Conservation (phyloP, 2,329 filamentous ascomycete genomes). For the Verticillium nubilum region DNA sequence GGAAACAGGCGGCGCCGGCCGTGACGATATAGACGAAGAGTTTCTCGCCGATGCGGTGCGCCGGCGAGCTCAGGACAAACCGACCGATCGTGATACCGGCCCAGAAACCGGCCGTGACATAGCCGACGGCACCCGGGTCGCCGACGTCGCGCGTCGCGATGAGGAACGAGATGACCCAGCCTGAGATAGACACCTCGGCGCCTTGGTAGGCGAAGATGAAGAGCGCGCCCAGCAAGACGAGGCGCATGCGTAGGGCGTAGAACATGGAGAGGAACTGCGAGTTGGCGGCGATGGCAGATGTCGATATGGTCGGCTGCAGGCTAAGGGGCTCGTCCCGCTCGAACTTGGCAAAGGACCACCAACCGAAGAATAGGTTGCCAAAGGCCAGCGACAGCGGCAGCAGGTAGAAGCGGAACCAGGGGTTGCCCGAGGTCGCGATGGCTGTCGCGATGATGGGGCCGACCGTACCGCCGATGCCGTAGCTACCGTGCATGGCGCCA, state of each 20-base stretch:
- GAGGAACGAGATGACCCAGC: conserved; percentile 83
- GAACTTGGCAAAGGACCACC: conserved; percentile 66
- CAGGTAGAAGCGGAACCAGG: conserved; percentile 71
- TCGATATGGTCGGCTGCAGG: not conserved
- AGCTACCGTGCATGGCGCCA: conserved; percentile 62
- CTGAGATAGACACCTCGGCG: conserved; percentile 76
- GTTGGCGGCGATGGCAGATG: conserved; percentile 17
- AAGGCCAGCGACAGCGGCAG: conserved; percentile 55
- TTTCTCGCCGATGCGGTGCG: conserved; percentile 65
- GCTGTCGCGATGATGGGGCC: conserved; percentile 72
- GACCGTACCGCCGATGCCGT: conserved; percentile 59
- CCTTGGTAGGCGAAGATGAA: conserved; percentile 88
- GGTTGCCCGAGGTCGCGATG: conserved; percentile 54
- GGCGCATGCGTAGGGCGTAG: conserved; percentile 42
- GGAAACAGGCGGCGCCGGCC: conserved; percentile 57
- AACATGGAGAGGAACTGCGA: conserved; percentile 36
- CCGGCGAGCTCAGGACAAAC: conserved; percentile 63
- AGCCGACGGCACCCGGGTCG: conserved; percentile 66
- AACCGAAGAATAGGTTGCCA: conserved; percentile 50
- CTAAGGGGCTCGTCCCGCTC: conserved; percentile 47
- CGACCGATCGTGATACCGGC: conserved; percentile 71
- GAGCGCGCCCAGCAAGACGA: conserved; percentile 67
- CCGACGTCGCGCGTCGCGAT: conserved; percentile 63
- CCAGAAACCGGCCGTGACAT: conserved; percentile 71
- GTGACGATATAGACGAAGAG: conserved; percentile 60